Conservation (phyloP, 192 early-diverging fungal genomes). For the Kappamyces sp. region DNA sequence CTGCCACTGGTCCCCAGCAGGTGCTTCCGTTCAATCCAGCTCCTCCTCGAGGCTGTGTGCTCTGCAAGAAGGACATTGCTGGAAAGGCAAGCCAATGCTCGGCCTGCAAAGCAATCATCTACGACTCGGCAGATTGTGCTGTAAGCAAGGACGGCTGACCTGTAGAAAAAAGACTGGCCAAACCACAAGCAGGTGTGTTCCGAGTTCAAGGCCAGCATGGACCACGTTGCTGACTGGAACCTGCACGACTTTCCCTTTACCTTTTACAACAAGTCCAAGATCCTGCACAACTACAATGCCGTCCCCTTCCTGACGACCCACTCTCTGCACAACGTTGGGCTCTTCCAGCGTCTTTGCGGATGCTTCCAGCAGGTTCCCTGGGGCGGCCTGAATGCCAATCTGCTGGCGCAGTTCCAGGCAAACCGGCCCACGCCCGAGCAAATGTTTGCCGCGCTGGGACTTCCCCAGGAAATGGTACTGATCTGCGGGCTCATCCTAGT, state of each 20-base stretch:
- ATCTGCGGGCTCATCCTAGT: no score
- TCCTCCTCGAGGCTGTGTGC: constrained; percentile 40
- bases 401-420: constrained; percentile 28
- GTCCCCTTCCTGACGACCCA: constrained; percentile 39
- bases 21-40: constrained; percentile 17
- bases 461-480: constrained; percentile 34
- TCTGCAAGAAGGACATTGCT: constrained; percentile 46
- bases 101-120: constrained; percentile 52
- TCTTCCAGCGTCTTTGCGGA: constrained; percentile 44
- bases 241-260: constrained; percentile 45
- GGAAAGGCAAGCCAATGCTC: constrained; percentile 47
- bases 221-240: constrained; percentile 32
- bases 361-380: constrained; percentile 40
- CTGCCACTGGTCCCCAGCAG: constrained; percentile 9
- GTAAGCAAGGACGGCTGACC: constrained; percentile 27
- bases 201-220: constrained; percentile 37
- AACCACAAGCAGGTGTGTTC: constrained; percentile 40
- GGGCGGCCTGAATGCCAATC: constrained; percentile 36
- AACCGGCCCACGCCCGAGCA: constrained; percentile 22
- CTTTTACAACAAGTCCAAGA: constrained; percentile 40
- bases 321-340: constrained; percentile 44
- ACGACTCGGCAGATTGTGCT: constrained; percentile 43
- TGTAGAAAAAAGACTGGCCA: constrained; percentile 50
- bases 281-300: constrained; percentile 43
- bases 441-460: constrained; percentile 34